Evolutionary conservation across 306 rosid genomes (phyloP), one percentile per base, ranked within the genome.

Genomic region (Alnus rubra): DNA sequence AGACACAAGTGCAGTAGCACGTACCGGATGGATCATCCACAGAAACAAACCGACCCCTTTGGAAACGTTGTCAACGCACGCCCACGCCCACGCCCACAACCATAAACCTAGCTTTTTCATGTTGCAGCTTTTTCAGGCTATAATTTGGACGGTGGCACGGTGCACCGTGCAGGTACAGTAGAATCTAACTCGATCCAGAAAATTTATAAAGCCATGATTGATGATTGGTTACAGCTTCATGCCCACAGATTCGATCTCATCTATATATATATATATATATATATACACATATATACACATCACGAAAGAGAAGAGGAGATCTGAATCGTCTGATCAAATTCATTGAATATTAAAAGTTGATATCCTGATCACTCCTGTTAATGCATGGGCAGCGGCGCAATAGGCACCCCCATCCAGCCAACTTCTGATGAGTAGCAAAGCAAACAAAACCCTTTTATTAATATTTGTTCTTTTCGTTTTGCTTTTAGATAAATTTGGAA

Each of bases 1-100:
- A 86, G 83, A 78, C 74, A 48, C 83, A 74, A 72, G 49, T 74
- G 88, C 86, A 84, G 86, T 76, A 60, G 28, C 70, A 81, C 31
- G 88, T 84, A 84, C 87, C 73, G 5, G 31, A 59, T 49, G 72
- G 72, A 68, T 37, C 51, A 68, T 7, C 30, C 64, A 39, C 18
- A 2, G n/a, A 72, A 31, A 72, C 31, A 59, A 42, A 33, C 45
- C 45, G 15, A 54, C 55, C 60, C 64, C 64, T 23, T 74, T 0
- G 39, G 60, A n/a, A 68, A 73, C 49, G 28, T 68, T 78, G 63
- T 49, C 72, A 76, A 54, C 78, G 81, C 83, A 75, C 28, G 28
- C 28, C 28, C 28, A 23, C 28, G 28, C 28, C 28, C 28, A 23
- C 81, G 75, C 78, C 69, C 78, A 62, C 33, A 28, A 37, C 37